Base-by-base conservation (phyloP, 2,329 filamentous ascomycete species). In the Trichoderma guizhouense region DNA sequence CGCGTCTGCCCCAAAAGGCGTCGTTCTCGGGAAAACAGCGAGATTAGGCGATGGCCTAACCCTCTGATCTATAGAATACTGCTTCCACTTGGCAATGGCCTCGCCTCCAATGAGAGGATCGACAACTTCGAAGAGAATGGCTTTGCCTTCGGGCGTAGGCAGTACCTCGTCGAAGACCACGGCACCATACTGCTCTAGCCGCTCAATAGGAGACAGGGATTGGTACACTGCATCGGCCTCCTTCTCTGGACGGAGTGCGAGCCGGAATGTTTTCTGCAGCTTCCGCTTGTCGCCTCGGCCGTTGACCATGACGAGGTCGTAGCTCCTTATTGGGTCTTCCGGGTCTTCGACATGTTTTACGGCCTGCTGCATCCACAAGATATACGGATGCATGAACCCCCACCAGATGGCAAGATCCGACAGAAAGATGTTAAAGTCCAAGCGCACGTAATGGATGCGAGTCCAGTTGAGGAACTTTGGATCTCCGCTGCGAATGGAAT, bases 341-440 rank as follows among this genome's bases (percentile, higher is more conserved):
- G 28, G 14, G 15, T 15, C 57, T 8, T 69, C 66, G 15, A 69
- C 66, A 8, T 30, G 66, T 2, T 15, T 62, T 14, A 43, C 66
- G 7, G 66, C 66, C 39, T 69, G 66, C 18, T 69, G 66, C 66
- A 69, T 69, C 66, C 66, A 69, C 36, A 62, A 53, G 7, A 62
- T 39, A 36, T 39, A 69, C 9, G 66, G 66, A 53, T 69, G 66
- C 66, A 69, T 69, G 28, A 53, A 28, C 8, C 66, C 66, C 66
- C 66, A 69, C 66, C 66, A 69, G 8, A 62, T 18, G 30, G 57
- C 66, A 21, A 69, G 66, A 36, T 69, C 66, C 5, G 66, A 69
- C n/a, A 69, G 57, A n/a, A 69, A 69, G 21, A 69, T 53, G 66
- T 69, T 69, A 11, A 69, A 69, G 57, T 69, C 66, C 5, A 69